Base-by-base conservation (phyloP, 352 stramenopile species). In the Pythium guiyangense region DNA sequence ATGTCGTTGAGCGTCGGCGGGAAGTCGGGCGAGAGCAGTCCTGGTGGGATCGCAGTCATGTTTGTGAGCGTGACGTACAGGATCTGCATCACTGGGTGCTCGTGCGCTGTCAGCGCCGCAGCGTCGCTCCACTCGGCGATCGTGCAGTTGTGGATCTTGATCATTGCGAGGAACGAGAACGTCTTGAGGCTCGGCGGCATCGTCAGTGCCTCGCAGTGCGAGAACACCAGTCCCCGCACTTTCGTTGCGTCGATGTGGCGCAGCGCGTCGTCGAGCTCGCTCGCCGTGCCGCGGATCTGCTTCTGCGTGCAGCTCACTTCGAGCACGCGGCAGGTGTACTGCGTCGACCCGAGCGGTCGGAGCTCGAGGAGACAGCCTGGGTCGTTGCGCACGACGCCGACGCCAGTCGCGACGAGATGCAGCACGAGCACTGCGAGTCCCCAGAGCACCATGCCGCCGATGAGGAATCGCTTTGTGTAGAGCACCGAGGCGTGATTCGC, bases 271-370 rank as follows among this genome's bases (percentile, higher is more conserved):
- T 55, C 42, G 4, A 67, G 31, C 8, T 50, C 43, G n/a, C n/a
- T 12, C 12, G 27, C 26, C 15, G 49, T 22, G 14, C 54, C 25
- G n/a, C 14, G 1, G 43, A 57, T 56, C 15, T 37, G 40, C 25
- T 40, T 50, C n/a, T 39, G 54, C 9, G 2, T 52, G 39, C 64
- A 71, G 42, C 57, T 71, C 12, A 68, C 52, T 22, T 71, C 60
- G 0, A 65, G 25, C 9, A 59, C 47, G 0, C 52, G 35, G 27
- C 64, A 71, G 12, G 55, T 54, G 55, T 68, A 68, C 17, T 15
- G 11, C 4, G 27, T 42, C n/a, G 51, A 48, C 0, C 39, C 42
- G 51, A 58, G 62, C 11, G 60, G 64, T 14, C 55, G 43, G 54
- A 67, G 46, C 52, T 71, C 64, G 1, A 67, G 35, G 1, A 66